A percentile compares a stretch with the other conserved stretches of the same genome.
phyloP scores from a whole-genome alignment of 768 basidiomycete species.

The Leucogyrophana mollusca region DNA sequence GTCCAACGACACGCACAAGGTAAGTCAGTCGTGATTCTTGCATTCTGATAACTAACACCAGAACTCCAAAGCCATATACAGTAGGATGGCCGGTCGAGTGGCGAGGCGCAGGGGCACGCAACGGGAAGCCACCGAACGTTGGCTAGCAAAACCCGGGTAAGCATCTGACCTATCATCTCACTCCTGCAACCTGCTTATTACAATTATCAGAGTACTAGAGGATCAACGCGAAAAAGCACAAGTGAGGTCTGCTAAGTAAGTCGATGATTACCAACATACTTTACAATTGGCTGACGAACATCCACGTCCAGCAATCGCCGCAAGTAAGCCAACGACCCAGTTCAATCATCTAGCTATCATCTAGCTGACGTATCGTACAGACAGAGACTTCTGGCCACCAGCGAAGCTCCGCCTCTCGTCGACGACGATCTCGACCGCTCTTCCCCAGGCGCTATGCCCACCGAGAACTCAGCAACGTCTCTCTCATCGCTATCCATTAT shows the following conservation, averaged over 20 bases:
- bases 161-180: not conserved
- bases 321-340: too few relatives aligned
- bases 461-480: not conserved
- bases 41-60: too few relatives aligned
- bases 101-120: not conserved
- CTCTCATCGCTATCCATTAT: not conserved
- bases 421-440: not conserved
- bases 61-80: too few relatives aligned
- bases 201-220: not conserved
- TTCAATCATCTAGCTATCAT: too few relatives aligned
- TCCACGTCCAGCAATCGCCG: not conserved
- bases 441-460: not conserved
- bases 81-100: too few relatives aligned
- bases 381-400: too few relatives aligned
- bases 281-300: not conserved
- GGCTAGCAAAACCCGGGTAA: constrained; percentile 1
- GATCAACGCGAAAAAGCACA: not conserved
- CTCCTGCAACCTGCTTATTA: not conserved
- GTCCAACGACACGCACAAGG: too few relatives aligned
- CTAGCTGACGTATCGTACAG: too few relatives aligned
- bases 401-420: too few relatives aligned
- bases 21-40: too few relatives aligned
- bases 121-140: not conserved
- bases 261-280: not conserved
- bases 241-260: not conserved